Conservation (phyloP, 1,284 basidiomycete species). For the Ustilago trichophora region DNA sequence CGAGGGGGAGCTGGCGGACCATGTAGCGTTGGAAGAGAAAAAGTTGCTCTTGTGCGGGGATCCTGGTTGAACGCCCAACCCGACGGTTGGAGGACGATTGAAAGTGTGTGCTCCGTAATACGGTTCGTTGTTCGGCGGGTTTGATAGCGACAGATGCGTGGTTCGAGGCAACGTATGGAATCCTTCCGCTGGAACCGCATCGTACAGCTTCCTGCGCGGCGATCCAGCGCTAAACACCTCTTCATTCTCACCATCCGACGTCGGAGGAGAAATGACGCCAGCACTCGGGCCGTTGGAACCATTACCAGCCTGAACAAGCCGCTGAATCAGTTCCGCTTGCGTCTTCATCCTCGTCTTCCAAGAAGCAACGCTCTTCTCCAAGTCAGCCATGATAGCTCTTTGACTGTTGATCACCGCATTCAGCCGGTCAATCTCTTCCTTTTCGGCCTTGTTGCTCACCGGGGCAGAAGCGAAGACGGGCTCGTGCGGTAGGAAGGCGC, state of each 20-base stretch:
- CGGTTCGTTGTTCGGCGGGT: no score
- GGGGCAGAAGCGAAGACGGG: constrained; percentile 3
- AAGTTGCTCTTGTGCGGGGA: constrained; percentile 31
- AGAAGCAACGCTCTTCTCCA: constrained; percentile 51
- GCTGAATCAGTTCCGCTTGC: constrained; percentile 56
- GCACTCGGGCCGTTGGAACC: background rate
- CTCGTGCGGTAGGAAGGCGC: constrained; percentile 12
- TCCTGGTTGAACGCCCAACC: constrained; percentile 12
- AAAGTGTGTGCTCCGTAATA: constrained; percentile 58
- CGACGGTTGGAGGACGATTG: constrained; percentile 43
- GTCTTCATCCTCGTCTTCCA: constrained; percentile 53
- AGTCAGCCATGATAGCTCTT: constrained; percentile 56
- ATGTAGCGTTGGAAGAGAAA: no score
- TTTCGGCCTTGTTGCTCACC: constrained; percentile 22
- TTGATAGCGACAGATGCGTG: constrained; percentile 28
- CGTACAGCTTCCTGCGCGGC: background rate
- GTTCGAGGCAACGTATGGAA: constrained; percentile 16
- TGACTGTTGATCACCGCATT: constrained; percentile 56
- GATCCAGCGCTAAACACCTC: background rate
- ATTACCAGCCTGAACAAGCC: constrained; percentile 29
- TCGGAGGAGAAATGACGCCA: constrained; percentile 4
- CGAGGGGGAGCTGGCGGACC: constrained; percentile 17
- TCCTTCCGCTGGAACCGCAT: background rate
- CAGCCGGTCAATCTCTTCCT: constrained; percentile 54
- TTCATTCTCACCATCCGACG: constrained; percentile 21